phyloP scores from a whole-genome alignment of 1,284 basidiomycete species.

The Xanthoconium separans region DNA sequence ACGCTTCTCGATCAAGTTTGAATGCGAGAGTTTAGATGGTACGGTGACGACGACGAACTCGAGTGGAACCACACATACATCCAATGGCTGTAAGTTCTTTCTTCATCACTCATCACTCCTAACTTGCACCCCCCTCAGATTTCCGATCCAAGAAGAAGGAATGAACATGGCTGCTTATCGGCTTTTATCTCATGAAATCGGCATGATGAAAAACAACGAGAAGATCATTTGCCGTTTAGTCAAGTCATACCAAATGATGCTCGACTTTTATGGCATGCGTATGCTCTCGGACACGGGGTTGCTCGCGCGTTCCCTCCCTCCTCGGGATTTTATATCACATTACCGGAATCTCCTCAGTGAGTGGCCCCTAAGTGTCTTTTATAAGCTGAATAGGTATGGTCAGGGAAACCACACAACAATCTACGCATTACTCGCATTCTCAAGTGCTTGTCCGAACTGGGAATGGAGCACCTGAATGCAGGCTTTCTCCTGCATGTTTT shows the following conservation, averaged over 20 bases:
- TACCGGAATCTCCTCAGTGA: constrained; percentile 67
- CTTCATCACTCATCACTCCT: not conserved
- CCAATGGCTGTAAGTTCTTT: constrained; percentile 64
- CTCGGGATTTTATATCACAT: constrained; percentile 44
- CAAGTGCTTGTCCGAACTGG: constrained; percentile 71
- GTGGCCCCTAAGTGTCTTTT: constrained; percentile 28
- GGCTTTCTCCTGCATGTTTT: constrained; percentile 71
- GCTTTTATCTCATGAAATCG: constrained; percentile 63
- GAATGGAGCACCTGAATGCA: constrained; percentile 59
- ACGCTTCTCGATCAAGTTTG: not conserved
- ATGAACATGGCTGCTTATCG: constrained; percentile 69
- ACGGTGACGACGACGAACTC: constrained; percentile 58
- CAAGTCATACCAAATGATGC: constrained; percentile 66
- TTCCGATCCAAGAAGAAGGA: constrained; percentile 68
- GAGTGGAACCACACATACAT: constrained; percentile 73
- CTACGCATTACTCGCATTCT: constrained; percentile 76
- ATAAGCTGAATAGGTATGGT: not conserved
- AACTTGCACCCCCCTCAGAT: constrained; percentile 39
- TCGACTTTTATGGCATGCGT: constrained; percentile 74
- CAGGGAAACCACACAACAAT: constrained; percentile 70
- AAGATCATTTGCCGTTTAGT: constrained; percentile 51
- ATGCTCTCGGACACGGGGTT: constrained; percentile 57
- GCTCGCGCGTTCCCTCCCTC: constrained; percentile 39
- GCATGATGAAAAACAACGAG: constrained; percentile 54
- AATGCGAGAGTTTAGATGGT: constrained; percentile 46